Evolutionary conservation across 2,329 filamentous ascomycete genomes (phyloP).

Genomic region (Tolypocladium pustulatum): DNA sequence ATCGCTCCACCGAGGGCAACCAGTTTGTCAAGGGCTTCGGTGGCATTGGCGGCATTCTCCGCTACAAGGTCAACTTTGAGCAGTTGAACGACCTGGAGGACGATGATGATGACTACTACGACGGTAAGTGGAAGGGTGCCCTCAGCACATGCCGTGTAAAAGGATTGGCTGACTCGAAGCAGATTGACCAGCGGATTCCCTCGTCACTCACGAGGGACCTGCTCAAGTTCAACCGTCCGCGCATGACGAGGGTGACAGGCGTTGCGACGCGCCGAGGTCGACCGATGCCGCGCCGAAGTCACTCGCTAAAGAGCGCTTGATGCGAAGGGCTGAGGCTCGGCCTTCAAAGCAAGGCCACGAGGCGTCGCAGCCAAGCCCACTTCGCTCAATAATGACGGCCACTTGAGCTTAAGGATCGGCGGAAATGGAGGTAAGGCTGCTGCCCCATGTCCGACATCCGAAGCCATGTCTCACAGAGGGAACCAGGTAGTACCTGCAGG

Average conservation of each 20-base stretch:
- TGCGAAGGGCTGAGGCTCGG: constrained; percentile 35
- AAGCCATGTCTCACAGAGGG: constrained; percentile 3
- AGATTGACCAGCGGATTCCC: constrained; percentile 87
- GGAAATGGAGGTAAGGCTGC: constrained; percentile 17
- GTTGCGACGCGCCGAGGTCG: constrained; percentile 28
- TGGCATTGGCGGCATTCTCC: constrained; percentile 92
- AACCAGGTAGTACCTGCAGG: constrained; percentile 1
- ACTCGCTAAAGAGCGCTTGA: constrained; percentile 34
- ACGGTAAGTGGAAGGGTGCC: constrained; percentile 29
- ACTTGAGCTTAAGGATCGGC: constrained; percentile 35
- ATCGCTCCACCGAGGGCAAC: constrained; percentile 95
- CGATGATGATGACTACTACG: constrained; percentile 92
- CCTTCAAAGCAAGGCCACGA: constrained; percentile 32
- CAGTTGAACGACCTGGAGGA: constrained; percentile 91
- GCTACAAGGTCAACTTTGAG: constrained; percentile 99
- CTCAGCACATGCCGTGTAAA: constrained; percentile 38
- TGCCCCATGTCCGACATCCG: background rate
- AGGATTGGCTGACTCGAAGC: constrained; percentile 3
- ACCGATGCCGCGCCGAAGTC: constrained; percentile 34
- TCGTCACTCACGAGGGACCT: constrained; percentile 78
- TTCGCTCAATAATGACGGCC: constrained; percentile 57
- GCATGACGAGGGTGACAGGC: constrained; percentile 30
- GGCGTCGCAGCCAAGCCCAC: constrained; percentile 54
- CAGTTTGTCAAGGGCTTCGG: constrained; percentile 99
- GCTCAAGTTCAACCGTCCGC: constrained; percentile 49